A percentile compares a stretch with the other conserved stretches of the same genome.
phyloP scores from a whole-genome alignment of 441 rosid species.

The Populus hybrid region DNA sequence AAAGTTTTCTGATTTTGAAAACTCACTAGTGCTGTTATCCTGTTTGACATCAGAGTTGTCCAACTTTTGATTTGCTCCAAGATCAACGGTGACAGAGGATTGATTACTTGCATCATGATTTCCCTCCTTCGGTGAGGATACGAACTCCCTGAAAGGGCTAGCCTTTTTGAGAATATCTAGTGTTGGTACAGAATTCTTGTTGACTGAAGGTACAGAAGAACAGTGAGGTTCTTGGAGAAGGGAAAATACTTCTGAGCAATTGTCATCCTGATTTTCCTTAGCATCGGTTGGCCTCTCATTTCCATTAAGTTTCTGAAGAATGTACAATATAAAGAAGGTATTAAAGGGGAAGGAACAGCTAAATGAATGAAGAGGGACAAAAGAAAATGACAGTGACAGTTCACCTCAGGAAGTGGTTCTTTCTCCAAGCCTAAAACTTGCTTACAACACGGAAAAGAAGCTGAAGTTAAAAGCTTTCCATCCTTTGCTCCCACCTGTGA shows the following conservation, averaged over 20 bases:
- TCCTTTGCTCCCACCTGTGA: conserved; percentile 52
- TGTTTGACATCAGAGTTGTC: conserved; percentile 39
- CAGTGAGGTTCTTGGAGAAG: conserved; percentile 49
- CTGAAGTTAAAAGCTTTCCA: conserved; percentile 44
- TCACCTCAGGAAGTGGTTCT: conserved; percentile 63
- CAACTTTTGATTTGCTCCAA: conserved; percentile 34
- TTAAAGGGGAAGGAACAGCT: conserved; percentile 2
- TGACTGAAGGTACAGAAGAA: conserved; percentile 51
- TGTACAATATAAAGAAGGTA: conserved; percentile 12
- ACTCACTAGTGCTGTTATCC: conserved; percentile 49
- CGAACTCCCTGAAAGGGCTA: conserved; percentile 53
- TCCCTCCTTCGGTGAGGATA: conserved; percentile 50
- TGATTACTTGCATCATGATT: conserved; percentile 28
- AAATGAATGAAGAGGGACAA: conserved; percentile 8
- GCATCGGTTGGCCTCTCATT: conserved; percentile 42
- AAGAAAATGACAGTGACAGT: conserved; percentile 13
- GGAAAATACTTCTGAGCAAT: conserved; percentile 60
- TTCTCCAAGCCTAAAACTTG: conserved; percentile 65
- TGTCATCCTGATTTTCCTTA: conserved; percentile 59
- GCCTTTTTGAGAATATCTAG: conserved; percentile 32
- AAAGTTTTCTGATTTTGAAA: conserved; percentile 38
- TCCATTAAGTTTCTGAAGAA: conserved; percentile 46
- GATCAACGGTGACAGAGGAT: conserved; percentile 31
- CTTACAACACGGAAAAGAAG: conserved; percentile 45
- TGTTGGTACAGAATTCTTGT: conserved; percentile 38